Evolutionary conservation across 2,329 filamentous ascomycete species (phyloP), one percentile per base, ranked within the genome.

Genomic region (Fusarium sp.): DNA sequence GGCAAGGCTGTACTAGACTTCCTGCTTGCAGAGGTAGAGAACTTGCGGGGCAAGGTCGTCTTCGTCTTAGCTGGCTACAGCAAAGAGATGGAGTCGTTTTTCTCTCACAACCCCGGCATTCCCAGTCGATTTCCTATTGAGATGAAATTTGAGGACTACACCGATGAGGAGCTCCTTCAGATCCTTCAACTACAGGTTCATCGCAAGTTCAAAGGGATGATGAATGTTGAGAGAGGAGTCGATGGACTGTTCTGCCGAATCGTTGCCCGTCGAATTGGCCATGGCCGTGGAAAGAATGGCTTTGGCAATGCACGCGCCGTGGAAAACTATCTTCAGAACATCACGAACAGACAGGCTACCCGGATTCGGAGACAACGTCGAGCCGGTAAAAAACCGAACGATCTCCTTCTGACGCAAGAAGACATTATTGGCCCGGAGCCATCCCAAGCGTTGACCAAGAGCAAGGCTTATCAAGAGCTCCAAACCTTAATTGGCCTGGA

Each of bases 31-130:
- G 90, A 94, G 69, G 85, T 93, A 1, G 91, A 94, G 69, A 92
- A 93, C 50, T 81, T 88, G 2, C 85, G 83, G 0, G 91, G 91
- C 0, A 91, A 91, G 68, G 76, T 94, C 0, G 87, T 90, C 0
- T 91, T 94, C 52, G 82, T 94, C 1, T 80, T 95, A 4, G 91
- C 91, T 0, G 91, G 92, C 0, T 94, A 94, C 76, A 82, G 82
- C 47, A 89, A 88, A 67, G 83, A 91, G 64, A 94, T 95, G 91
- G 91, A 94, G 69, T 83, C 83, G 0, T 93, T 94, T 74, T 93
- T 92, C 45, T 82, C 86, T 0, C 90, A 94, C 62, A 94, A 94
- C 42, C 88, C 88, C 0, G 91, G 92, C 0, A 80, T 94, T 4
- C 81, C 85, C 0, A 92, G 90, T 66, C 87, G 91, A 0, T 89